A percentile compares a stretch with the other conserved stretches of the same genome.
Conservation (phyloP, 768 basidiomycete genomes). For the Tylopilus subfusipes region DNA sequence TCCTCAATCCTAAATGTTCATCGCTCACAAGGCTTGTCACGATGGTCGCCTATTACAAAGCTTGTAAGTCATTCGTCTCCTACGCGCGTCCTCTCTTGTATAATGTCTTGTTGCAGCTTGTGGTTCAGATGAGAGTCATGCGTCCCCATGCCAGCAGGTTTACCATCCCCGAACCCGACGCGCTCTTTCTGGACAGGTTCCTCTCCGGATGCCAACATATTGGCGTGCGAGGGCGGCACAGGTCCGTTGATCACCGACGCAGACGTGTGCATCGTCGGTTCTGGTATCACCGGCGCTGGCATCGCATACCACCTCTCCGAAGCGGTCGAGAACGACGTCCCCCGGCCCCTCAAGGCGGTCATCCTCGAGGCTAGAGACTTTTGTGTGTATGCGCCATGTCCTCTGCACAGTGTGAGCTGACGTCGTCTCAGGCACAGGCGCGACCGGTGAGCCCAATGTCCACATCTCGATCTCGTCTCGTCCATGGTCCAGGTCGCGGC, state of each 20-base stretch:
- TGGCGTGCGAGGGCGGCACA: slow-evolving; percentile 62
- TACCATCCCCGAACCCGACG: slow-evolving; percentile 63
- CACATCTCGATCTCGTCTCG: no score
- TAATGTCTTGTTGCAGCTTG: no score
- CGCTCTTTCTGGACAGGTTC: slow-evolving; percentile 70
- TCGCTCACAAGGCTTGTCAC: no score
- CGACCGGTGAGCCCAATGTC: slow-evolving; percentile 74
- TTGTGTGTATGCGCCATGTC: slow-evolving; percentile 51
- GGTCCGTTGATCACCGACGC: slow-evolving; percentile 56
- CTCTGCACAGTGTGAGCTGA: no score
- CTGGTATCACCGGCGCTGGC: slow-evolving; percentile 74
- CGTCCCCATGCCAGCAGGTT: slow-evolving; percentile 27
- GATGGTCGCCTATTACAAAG: no score
- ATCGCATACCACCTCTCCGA: slow-evolving; percentile 69
- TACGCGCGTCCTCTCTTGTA: no score
- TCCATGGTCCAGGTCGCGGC: no score
- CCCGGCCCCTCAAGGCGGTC: slow-evolving; percentile 44
- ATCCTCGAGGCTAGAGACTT: slow-evolving; percentile 85
- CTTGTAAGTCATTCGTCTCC: no score
- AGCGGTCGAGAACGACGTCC: slow-evolving; percentile 5
- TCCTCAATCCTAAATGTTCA: no score
- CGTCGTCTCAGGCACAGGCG: slow-evolving; percentile 58
- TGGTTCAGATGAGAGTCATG: no score
- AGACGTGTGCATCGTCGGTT: slow-evolving; percentile 77
- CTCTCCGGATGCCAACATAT: slow-evolving; percentile 55